Evolutionary conservation across 257 asterid species (phyloP).

Genomic region (Rauvolfia tetraphylla): DNA sequence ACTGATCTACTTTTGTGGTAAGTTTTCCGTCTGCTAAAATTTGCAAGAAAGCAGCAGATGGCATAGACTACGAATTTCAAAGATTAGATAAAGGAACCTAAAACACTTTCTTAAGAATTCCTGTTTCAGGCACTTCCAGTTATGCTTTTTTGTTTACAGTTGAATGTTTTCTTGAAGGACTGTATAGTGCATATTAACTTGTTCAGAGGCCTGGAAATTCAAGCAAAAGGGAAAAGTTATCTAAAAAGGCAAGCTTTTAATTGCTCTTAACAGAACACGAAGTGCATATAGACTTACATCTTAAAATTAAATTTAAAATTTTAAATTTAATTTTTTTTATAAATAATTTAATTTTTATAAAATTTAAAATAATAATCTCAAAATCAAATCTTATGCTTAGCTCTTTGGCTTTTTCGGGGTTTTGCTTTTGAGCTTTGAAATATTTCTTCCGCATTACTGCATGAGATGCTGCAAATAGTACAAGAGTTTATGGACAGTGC

Average conservation of each 20-base stretch:
- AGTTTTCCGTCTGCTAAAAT: too few relatives aligned
- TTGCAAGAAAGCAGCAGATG: neutral
- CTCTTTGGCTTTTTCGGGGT: neutral
- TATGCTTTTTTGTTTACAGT: neutral
- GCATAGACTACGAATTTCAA: too few relatives aligned
- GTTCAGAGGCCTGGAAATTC: neutral
- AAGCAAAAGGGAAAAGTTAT: neutral
- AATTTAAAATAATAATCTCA: too few relatives aligned
- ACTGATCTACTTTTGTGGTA: neutral
- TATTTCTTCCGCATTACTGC: neutral
- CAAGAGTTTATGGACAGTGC: conserved; percentile 1
- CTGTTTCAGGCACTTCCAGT: neutral
- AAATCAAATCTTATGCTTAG: too few relatives aligned
- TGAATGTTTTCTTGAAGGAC: neutral
- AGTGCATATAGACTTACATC: too few relatives aligned
- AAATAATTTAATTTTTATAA: too few relatives aligned
- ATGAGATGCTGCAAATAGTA: neutral
- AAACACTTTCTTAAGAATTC: too few relatives aligned
- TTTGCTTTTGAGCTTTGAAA: neutral
- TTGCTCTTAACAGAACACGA: neutral
- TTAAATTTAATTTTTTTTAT: neutral
- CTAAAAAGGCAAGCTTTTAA: neutral
- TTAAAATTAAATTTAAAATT: too few relatives aligned
- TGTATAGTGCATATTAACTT: neutral
- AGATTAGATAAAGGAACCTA: too few relatives aligned